These are phyloP conservation scores for Anisogramma anomala DNA, from an alignment of 2,329 filamentous ascomycete species.

Conservation along the genomic window DNA sequence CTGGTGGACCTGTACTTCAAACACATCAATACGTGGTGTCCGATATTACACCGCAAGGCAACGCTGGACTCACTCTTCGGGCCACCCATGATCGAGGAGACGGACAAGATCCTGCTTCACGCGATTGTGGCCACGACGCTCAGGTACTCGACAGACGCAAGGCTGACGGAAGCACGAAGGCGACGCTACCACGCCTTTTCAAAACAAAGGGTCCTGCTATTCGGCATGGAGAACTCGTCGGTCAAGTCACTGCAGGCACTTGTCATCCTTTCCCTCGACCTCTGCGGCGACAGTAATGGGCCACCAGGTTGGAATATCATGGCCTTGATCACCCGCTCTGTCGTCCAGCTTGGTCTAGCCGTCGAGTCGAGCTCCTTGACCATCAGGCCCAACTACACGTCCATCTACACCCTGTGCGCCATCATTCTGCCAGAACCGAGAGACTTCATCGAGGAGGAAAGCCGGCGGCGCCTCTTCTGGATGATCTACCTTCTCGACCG, in stretches of 20 bases:
- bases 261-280: conserved; percentile 74
- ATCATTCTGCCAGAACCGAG: conserved; percentile 74
- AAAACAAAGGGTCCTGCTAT: conserved; percentile 76
- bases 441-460: conserved; percentile 84
- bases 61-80: conserved; percentile 77
- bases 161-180: conserved; percentile 62
- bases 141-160: conserved; percentile 66
- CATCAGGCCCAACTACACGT: conserved; percentile 66
- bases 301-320: conserved; percentile 88
- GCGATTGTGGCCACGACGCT: conserved; percentile 83
- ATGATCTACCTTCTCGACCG: conserved; percentile 86
- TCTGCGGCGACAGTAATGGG: conserved; percentile 78
- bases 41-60: conserved; percentile 74
- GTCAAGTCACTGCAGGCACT: conserved; percentile 80
- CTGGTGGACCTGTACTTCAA: conserved; percentile 69
- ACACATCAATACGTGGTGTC: conserved; percentile 74
- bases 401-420: conserved; percentile 79
- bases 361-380: conserved; percentile 73
- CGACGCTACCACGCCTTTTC: conserved; percentile 67
- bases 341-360: conserved; percentile 76
- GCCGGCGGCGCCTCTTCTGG: conserved; percentile 77
- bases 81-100: conserved; percentile 62
- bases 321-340: conserved; percentile 75
- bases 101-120: conserved; percentile 71
- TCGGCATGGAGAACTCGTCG: conserved; percentile 80